Conservation (phyloP, 108 stramenopile genomes). For the Seminavis robusta region DNA sequence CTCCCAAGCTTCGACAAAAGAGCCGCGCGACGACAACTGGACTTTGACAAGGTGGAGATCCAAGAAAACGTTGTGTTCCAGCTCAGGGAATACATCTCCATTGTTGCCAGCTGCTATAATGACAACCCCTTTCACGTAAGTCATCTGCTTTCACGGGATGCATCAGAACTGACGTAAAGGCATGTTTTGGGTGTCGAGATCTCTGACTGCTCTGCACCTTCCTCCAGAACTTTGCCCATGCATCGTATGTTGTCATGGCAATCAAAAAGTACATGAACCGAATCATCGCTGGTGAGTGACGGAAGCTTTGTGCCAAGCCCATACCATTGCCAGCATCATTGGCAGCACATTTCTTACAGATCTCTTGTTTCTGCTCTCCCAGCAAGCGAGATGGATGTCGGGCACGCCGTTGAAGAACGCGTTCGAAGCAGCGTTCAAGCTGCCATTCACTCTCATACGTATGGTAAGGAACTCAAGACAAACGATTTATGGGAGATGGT, state of each 20-base stretch:
- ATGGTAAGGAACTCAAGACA: too few relatives aligned
- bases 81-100: not conserved
- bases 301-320: too few relatives aligned
- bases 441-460: slow-evolving; percentile 5
- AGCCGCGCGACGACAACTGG: not conserved
- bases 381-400: slow-evolving; percentile 3
- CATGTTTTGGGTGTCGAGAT: too few relatives aligned
- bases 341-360: too few relatives aligned
- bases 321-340: too few relatives aligned
- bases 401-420: not conserved
- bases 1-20: slow-evolving; percentile 5
- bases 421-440: not conserved
- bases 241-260: too few relatives aligned
- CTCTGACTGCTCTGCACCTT: too few relatives aligned
- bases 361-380: too few relatives aligned
- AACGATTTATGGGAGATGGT: too few relatives aligned
- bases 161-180: too few relatives aligned
- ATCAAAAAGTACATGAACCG: slow-evolving; percentile 3
- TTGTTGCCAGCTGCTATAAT: not conserved
- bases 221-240: slow-evolving; percentile 15
- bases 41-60: not conserved
- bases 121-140: slow-evolving; percentile 10
- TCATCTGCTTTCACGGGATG: too few relatives aligned
- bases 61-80: not conserved
- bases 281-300: too few relatives aligned